Evolutionary conservation across 2,329 filamentous ascomycete genomes (phyloP).

Genomic region (Penicillium sp.): DNA sequence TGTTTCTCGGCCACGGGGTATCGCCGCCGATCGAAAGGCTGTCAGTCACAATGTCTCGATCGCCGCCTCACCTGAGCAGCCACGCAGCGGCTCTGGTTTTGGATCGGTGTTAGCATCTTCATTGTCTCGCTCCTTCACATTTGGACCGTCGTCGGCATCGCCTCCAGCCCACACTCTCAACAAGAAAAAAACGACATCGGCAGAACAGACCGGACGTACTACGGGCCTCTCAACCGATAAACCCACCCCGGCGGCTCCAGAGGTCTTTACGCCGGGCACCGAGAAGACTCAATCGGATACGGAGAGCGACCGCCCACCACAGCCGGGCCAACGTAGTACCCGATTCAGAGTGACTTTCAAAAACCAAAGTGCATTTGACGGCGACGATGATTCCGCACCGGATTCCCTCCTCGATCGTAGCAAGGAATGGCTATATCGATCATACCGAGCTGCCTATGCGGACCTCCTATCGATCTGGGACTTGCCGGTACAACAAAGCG

Average conservation of each 20-base stretch:
- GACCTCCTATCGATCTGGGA: conserved; percentile 64
- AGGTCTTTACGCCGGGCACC: neutral
- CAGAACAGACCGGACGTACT: conserved; percentile 37
- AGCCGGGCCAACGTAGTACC: conserved; percentile 31
- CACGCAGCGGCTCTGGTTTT: conserved; percentile 45
- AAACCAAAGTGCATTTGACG: conserved; percentile 61
- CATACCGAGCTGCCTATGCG: conserved; percentile 63
- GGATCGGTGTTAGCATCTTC: conserved; percentile 50
- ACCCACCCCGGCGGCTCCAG: neutral
- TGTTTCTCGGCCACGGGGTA: conserved; percentile 45
- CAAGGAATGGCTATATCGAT: conserved; percentile 52
- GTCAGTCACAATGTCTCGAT: conserved; percentile 46
- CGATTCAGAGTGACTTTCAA: conserved; percentile 57
- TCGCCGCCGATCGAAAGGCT: conserved; percentile 46
- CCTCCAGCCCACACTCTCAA: conserved; percentile 39
- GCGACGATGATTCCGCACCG: conserved; percentile 50
- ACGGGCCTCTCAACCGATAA: neutral
- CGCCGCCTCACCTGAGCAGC: conserved; percentile 47
- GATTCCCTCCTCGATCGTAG: conserved; percentile 55
- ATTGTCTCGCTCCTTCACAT: conserved; percentile 50
- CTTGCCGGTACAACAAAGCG: conserved; percentile 57
- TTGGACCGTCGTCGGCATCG: conserved; percentile 48
- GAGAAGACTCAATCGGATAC: conserved; percentile 42
- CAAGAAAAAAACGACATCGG: conserved; percentile 45
- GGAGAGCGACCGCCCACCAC: conserved; percentile 39